Percentiles rank a stretch among this genome's conserved stretches.
These are phyloP conservation scores for Lactuca sativa DNA, from an alignment of 129 eudicot species.

Conservation along the genomic window DNA sequence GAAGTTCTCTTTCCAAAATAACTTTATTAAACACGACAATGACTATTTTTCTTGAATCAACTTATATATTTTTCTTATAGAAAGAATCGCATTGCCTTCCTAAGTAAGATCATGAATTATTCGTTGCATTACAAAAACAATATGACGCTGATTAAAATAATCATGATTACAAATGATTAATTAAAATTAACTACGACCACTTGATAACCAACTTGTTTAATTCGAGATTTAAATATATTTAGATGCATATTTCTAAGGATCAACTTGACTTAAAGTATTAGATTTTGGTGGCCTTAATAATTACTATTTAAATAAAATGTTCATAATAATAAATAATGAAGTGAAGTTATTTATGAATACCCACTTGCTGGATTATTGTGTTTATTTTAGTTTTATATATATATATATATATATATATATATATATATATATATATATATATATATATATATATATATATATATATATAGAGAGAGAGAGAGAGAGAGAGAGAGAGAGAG, in stretches of 20 bases:
- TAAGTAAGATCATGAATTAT: neutral
- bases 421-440: neutral
- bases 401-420: neutral
- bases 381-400: neutral
- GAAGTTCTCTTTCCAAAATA: too few relatives aligned
- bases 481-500: too few relatives aligned
- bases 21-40: too few relatives aligned
- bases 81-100: too few relatives aligned
- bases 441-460: too few relatives aligned
- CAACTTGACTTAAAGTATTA: slow-evolving; percentile 27
- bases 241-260: neutral
- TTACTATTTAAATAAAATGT: neutral
- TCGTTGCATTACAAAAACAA: neutral
- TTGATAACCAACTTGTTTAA: slow-evolving; percentile 31
- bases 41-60: too few relatives aligned
- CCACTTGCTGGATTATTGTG: slow-evolving; percentile 26
- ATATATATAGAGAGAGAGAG: too few relatives aligned
- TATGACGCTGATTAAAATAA: neutral
- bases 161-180: slow-evolving; percentile 1
- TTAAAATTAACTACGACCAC: slow-evolving; percentile 11
- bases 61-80: too few relatives aligned
- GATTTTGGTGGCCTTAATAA: slow-evolving; percentile 8
- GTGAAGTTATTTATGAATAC: slow-evolving; percentile 1
- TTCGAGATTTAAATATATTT: neutral
- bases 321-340: neutral